Base-by-base conservation (phyloP, 805 yeast species). In the Naumovozyma baii region DNA sequence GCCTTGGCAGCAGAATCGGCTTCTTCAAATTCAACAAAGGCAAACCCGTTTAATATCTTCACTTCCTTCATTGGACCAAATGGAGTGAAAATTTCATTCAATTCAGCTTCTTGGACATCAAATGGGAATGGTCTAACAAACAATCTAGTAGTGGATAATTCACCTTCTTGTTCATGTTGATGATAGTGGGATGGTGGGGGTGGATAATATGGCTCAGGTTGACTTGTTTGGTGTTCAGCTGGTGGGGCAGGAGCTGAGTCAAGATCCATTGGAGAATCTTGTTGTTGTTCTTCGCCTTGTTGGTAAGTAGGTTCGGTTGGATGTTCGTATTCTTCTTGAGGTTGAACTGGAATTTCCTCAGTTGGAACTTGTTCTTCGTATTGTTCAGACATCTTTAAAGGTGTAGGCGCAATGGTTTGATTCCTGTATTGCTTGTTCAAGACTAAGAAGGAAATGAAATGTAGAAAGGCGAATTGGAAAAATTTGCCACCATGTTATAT, bases 1-100 rank as follows among this genome's bases (percentile, higher is more conserved):
- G 94, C 95, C 56, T 68, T 65, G 52, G 72, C 63, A 46, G 90
- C 95, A 41, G 73, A 69, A 36, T 79, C 92, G 42, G 78, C 72
- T 42, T 70, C 74, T 59, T 77, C 86, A 54, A 77, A 92, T 61
- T 88, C 94, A 44, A 90, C 83, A 60, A 85, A 88, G 18, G 94
- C 96, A 56, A 78, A 83, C 33, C 95, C 95, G 53, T 82, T 80
- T 72, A 80, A 70, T 50, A 82, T 63, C 58, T 78, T 78, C 39
- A 80, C 76, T 55, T 80, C 86, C 45, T 70, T 68, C 52, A 83
- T 65, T 36, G 81, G 73, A 50, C 90, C 94, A 44, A 70, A 71
- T 41, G 76, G 72, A 16, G 76, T 60, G 57, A 83, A 82, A 57
- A 77, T 77, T 43, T 75, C 84, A 63, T 79, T 80, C 40, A 83